Evolutionary conservation across 805 yeast genomes (phyloP).

Genomic region (Scheffersomyces coipomensis): DNA sequence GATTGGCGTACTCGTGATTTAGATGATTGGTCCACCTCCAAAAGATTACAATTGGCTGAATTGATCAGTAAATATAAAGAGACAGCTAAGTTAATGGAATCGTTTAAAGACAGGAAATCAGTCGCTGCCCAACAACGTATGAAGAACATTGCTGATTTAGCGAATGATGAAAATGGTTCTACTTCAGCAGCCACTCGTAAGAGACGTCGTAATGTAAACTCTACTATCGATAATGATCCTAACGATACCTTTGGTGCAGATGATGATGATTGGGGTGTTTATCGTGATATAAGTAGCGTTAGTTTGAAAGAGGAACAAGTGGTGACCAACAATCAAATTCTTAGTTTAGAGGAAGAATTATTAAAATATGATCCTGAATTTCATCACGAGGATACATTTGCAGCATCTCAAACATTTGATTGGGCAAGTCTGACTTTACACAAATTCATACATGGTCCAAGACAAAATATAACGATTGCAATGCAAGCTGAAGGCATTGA

Average conservation of each 20-base stretch:
- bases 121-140: slow-evolving; percentile 88
- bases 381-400: slow-evolving; percentile 80
- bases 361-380: slow-evolving; percentile 83
- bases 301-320: slow-evolving; percentile 81
- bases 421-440: slow-evolving; percentile 83
- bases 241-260: slow-evolving; percentile 93
- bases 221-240: slow-evolving; percentile 84
- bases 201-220: slow-evolving; percentile 45
- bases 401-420: slow-evolving; percentile 66
- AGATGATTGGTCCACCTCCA: slow-evolving; percentile 74
- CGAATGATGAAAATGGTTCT: slow-evolving; percentile 60
- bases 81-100: slow-evolving; percentile 66
- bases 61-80: slow-evolving; percentile 67
- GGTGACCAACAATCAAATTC: slow-evolving; percentile 60
- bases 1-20: slow-evolving; percentile 77
- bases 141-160: slow-evolving; percentile 86
- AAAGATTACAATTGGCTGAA: slow-evolving; percentile 57
- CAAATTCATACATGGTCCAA: slow-evolving; percentile 85
- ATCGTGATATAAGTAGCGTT: slow-evolving; percentile 74
- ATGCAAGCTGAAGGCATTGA: slow-evolving; percentile 42
- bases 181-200: slow-evolving; percentile 48
- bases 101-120: slow-evolving; percentile 84
- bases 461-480: slow-evolving; percentile 65
- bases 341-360: slow-evolving; percentile 69
- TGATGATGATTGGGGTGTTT: slow-evolving; percentile 94